Evolutionary conservation across 176 grass and related monocot genomes (phyloP), one percentile per base, ranked within the genome.

Genomic region (Carex pumila): DNA sequence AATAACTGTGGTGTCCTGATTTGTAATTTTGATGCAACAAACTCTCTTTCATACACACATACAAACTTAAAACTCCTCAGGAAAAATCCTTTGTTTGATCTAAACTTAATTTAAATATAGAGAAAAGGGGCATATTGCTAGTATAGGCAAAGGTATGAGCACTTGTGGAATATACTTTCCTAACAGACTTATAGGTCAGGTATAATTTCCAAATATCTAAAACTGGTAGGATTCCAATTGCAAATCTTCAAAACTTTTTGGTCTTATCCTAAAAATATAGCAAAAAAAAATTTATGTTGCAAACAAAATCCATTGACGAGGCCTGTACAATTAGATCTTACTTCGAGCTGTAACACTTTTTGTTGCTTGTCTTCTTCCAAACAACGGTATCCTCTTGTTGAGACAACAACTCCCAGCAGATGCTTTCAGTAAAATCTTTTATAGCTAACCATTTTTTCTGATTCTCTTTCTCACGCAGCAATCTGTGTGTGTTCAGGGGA

Each of bases 361-460:
- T 91, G 86, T 81, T 92, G 76, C 80, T 89, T 56, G 89, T 94
- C 67, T 99, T 99, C 82, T 99, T 99, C 96, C 96, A 99, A 66
- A 99, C 93, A 88, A 91, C 89, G 79, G 96, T 99, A 87, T 99
- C 96, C 61, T 99, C 96, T 94, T 99, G 96, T 65, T 99, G 96
- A 57, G 96, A 95, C 61, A 95, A 79, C 78, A 99, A 88, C 88
- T 99, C 96, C 96, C 96, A 99, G 85, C 93, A 99, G 37, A 99
- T 86, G 79, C 86, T 89, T 86, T 94, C 87, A 65, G 89, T 87
- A 2, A 92, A 89, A 31, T 89, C 85, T 62, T 71, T 89, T 89
- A 99, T 90, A 17, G 72, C 30, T 53, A 69, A 69, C 96, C 93
- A 99, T 83, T 99, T 99, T 84, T 94, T 99, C 83, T 94, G 85